Evolutionary conservation across 306 rosid species (phyloP), one percentile per base, ranked within the genome.

Genomic region (Castanea sativa): DNA sequence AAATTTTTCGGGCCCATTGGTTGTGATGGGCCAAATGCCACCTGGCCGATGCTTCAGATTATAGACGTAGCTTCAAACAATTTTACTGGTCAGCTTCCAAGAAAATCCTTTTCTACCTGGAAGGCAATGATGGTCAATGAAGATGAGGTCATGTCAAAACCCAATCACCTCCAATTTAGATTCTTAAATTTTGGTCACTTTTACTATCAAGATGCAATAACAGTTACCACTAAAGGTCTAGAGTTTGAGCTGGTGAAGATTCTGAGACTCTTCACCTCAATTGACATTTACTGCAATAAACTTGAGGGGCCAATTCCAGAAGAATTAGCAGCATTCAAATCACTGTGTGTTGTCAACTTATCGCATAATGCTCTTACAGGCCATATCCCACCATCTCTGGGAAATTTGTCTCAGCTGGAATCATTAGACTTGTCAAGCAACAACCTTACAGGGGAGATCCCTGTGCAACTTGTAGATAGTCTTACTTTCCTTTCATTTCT

Each of bases 401-500:
- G 81, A 11, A 73, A 73, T 9, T 1, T 86, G 76, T 56, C 1
- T 1, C 18, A 67, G 3, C 61, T 88, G 7, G 90, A 83, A 79
- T 84, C 90, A 14, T 57, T 89, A 1, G 92, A 85, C 79, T 45
- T 86, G 4, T 84, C 85, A 21, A 64, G 13, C 4, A 89, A 86
- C 77, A 18, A 27, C 0, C 51, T 88, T 68, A 59, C 1, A 0
- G 84, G 81, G 5, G 19, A 29, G 49, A 84, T 89, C 68, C 88
- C 92, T 14, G 0, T 25, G 0, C 16, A 67, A 5, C 57, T 86
- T 11, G 78, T 78, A 63, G 69, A 61, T 4, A 33, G 16, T 0
- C 18, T 86, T 2, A 25, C 6, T 5, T 88, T 86, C 51, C 78
- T 86, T 10, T 53, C 69, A 2, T 51, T 74, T 23, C 9, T 86